Conservation (phyloP, 306 rosid species). For the Inga oerstediana region DNA sequence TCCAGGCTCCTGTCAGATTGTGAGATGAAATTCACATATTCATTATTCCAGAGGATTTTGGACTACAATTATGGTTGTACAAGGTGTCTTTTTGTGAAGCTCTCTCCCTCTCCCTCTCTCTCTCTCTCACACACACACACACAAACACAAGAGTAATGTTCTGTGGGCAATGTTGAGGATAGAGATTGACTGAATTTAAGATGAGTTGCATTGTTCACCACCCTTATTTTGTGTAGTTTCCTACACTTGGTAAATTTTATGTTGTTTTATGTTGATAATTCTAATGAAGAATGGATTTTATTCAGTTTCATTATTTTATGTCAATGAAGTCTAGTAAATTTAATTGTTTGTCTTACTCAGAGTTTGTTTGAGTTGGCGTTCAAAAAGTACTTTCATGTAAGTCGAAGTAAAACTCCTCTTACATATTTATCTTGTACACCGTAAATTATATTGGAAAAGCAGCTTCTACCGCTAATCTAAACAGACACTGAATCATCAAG, state of each 20-base stretch:
- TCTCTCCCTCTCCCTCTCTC: background rate
- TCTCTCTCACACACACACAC: background rate
- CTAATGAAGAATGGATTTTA: background rate
- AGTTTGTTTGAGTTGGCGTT: too few species aligned
- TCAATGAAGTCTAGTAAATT: background rate
- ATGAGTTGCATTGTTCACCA: background rate
- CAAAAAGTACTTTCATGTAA: too few species aligned
- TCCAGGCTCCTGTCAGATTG: slow-evolving; percentile 50
- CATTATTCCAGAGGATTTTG: background rate
- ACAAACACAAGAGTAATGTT: too few species aligned
- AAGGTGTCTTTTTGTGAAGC: background rate
- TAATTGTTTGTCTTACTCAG: too few species aligned
- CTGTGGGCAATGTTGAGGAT: background rate
- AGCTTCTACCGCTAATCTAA: too few species aligned
- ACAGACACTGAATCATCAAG: too few species aligned
- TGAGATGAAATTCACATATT: slow-evolving; percentile 38
- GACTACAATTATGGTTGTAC: background rate
- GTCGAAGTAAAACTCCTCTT: too few species aligned
- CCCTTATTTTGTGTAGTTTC: too few species aligned
- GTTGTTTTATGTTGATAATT: background rate
- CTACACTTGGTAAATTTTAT: too few species aligned
- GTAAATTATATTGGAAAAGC: too few species aligned
- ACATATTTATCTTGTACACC: too few species aligned
- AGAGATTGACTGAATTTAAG: background rate
- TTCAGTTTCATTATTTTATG: too few species aligned